Evolutionary conservation across 2,329 filamentous ascomycete genomes (phyloP).

Genomic region (Aspergillus fischeri): DNA sequence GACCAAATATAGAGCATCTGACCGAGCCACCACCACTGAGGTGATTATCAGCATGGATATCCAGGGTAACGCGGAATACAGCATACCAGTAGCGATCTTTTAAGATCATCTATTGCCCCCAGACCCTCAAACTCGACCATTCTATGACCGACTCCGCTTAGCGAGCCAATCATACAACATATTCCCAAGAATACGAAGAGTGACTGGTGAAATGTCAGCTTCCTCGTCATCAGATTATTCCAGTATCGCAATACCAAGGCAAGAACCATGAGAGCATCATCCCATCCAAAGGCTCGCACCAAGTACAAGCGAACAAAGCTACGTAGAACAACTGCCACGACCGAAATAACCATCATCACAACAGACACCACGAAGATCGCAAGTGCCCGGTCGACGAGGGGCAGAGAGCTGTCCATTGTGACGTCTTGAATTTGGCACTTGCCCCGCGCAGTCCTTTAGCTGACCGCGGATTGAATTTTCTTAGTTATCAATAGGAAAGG

Average conservation of each 20-base stretch:
- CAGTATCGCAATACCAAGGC: conserved; percentile 13
- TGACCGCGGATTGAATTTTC: not conserved
- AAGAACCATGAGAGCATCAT: conserved; percentile 21
- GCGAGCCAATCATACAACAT: conserved; percentile 5
- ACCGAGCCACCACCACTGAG: conserved; percentile 47
- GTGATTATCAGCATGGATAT: not conserved
- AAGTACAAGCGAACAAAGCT: conserved; percentile 20
- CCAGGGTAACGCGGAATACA: not conserved
- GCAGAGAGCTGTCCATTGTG: conserved; percentile 11
- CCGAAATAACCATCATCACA: conserved; percentile 16
- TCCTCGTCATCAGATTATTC: not conserved
- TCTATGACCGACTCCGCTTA: conserved; percentile 5
- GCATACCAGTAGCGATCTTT: conserved; percentile 5
- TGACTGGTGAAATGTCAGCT: conserved; percentile 1
- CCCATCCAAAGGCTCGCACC: conserved; percentile 21
- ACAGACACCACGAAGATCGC: conserved; percentile 15
- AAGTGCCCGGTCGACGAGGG: conserved; percentile 15
- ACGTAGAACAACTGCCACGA: conserved; percentile 16
- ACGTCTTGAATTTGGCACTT: not conserved
- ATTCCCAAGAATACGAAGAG: conserved; percentile 1
- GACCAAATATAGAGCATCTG: conserved; percentile 48
- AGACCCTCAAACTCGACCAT: conserved; percentile 1
- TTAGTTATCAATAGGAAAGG: not conserved
- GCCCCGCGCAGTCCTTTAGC: not conserved
- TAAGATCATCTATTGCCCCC: not conserved